Evolutionary conservation across 2,329 filamentous ascomycete species (phyloP).

Genomic region (Colletotrichum cordylinicola): DNA sequence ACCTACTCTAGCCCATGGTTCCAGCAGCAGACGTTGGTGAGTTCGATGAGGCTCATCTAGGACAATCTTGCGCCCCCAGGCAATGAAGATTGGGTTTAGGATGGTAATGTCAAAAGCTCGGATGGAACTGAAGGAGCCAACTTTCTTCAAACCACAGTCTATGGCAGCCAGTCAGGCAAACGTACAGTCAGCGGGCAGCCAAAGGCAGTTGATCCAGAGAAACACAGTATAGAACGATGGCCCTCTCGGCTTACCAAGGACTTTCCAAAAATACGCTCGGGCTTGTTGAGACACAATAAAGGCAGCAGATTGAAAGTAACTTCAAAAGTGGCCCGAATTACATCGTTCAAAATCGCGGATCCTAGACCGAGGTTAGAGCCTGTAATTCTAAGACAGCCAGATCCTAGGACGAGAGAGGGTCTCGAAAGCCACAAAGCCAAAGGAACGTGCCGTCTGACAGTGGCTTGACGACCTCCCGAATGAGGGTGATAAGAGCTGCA

Average conservation of each 20-base stretch:
- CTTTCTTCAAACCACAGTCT: not conserved
- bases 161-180: not conserved
- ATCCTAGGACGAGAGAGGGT: not conserved
- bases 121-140: not conserved
- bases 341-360: not conserved
- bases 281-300: not conserved
- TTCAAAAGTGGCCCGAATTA: not conserved
- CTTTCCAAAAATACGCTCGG: not conserved
- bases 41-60: not conserved
- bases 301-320: not conserved
- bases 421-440: not conserved
- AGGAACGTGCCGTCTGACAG: not conserved
- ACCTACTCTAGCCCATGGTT: not conserved
- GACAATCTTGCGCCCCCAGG: not conserved
- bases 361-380: not conserved
- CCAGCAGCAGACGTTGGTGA: not conserved
- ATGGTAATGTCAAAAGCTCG: not conserved
- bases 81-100: not conserved
- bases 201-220: not conserved
- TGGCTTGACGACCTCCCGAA: not conserved
- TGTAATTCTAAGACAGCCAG: not conserved
- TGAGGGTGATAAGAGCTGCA: conserved; percentile 4
- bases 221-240: not conserved
- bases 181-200: not conserved
- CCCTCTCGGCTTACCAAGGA: not conserved